Base-by-base conservation (phyloP, 208 protist genomes). In the Paratrypanosoma confusum region DNA sequence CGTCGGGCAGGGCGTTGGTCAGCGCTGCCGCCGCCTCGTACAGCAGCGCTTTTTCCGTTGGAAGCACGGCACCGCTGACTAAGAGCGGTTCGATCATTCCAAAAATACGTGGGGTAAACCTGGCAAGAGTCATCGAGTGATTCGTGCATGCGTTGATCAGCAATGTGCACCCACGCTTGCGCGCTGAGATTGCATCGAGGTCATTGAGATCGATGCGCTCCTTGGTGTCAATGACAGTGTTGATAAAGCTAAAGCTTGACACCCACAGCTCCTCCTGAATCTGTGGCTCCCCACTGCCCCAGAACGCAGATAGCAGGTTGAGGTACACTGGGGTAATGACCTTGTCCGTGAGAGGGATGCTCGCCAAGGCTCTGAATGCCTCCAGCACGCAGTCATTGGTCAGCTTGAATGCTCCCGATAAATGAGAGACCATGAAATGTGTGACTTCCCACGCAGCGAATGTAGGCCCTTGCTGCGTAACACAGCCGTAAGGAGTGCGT, bases 241-340 rank as follows among this genome's bases (percentile, higher is more conserved):
- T 70, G 11, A 88, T 52, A 25, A 82, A 80, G 22, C 46, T 42
- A 34, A 76, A 39, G 13, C 75, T 76, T 31, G 65, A 66, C 6
- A 71, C 55, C 72, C 75, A 85, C 33, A 92, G 59, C 37, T 78
- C 29, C 11, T 34, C n/a, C 11, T n/a, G n/a, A n/a, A n/a, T n/a
- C 29, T 10, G n/a, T 11, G 49, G 47, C 10, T 81, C 83, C 1
- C 46, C 35, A 23, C 59, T 81, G 10, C 47, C 57, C 79, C 78
- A 92, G 43, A 92, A 87, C 37, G 47, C 51, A 29, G 66, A 66
- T 7, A 88, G 51, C 71, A 92, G 85, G 53, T 92, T 87, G 27
- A 88, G 65, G 49, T 57, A 92, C 11, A 80, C 38, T 10, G 83
- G 83, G n/a, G 37, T 60, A 29, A 92, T 54, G 43, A 92, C 83